These are phyloP conservation scores for Tricholoma saponaceum DNA, from an alignment of 768 basidiomycete species.

Conservation along the genomic window DNA sequence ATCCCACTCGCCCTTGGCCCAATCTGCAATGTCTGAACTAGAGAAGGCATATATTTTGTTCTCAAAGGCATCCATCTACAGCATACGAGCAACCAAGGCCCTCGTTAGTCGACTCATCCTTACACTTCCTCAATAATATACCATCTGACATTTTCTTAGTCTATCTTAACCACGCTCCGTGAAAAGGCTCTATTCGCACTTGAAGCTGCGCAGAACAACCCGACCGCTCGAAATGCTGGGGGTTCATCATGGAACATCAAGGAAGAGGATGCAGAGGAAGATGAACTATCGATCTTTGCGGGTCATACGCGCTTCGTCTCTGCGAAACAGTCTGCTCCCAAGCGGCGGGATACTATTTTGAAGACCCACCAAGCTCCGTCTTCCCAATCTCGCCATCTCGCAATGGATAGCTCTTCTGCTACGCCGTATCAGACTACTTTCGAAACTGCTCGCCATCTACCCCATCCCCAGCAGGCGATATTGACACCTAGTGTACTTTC, in stretches of 20 bases:
- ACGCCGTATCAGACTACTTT: not conserved
- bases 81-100: slow-evolving; percentile 61
- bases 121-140: not conserved
- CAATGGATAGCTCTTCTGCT: not conserved
- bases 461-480: not conserved
- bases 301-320: slow-evolving; percentile 64
- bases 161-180: slow-evolving; percentile 53
- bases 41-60: slow-evolving; percentile 66
- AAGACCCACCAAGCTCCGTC: slow-evolving; percentile 9
- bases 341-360: slow-evolving; percentile 4
- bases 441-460: not conserved
- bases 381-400: not conserved
- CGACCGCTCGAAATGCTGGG: slow-evolving; percentile 26
- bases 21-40: slow-evolving; percentile 63
- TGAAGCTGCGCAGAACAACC: slow-evolving; percentile 36
- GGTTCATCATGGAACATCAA: slow-evolving; percentile 50
- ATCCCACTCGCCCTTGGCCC: slow-evolving; percentile 63
- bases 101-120: slow-evolving; percentile 39
- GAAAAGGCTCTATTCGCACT: slow-evolving; percentile 67
- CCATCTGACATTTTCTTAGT: slow-evolving; percentile 29
- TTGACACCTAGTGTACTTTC: not conserved
- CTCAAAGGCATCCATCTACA: slow-evolving; percentile 52
- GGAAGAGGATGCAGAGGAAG: slow-evolving; percentile 47
- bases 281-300: slow-evolving; percentile 67
- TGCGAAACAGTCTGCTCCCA: slow-evolving; percentile 26